Base-by-base conservation (phyloP, 176 grass and related monocot species). In the Pharus latifolius region DNA sequence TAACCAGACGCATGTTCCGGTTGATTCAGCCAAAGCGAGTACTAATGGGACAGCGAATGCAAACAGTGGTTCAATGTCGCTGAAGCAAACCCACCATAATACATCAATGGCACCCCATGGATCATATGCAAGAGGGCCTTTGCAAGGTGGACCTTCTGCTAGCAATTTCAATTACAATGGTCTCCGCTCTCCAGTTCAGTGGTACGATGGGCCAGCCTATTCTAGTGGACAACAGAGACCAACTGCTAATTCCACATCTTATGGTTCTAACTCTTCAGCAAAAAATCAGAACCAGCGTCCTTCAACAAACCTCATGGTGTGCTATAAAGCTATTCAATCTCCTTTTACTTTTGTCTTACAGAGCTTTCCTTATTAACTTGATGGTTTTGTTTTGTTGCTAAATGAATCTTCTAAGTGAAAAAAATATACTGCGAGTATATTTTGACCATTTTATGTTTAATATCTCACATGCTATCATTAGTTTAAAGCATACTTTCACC, bases 241-340 rank as follows among this genome's bases (percentile, higher is more conserved):
- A 69, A 80, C 67, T 83, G 56, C 78, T 29, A 85, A 74, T 70
- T 72, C 86, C 44, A 59, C 88, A 51, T 80, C 80, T 85, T 83
- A 90, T 69, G 70, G 53, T 77, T 69, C 60, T 29, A 90, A 75
- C 54, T 75, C 65, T 70, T 69, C 64, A 30, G 69, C 61, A 24
- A 87, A 82, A 82, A 92, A 33, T 87, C 86, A 90, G 77, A 85
- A 71, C 53, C 85, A 92, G 61, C 83, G 61, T 22, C 65, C 82
- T 51, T 61, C 77, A 62, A 38, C 93, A 56, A 84, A 85, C 65
- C 34, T 84, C 42, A 76, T 85, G 93, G 93, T 97, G 67, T 61
- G 76, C 54, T 68, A 18, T 70, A 70, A 14, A 26, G 43, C 49
- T 68, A 67, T 33, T 60, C 40, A 54, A 55, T 81, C 44, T 72